phyloP scores from a whole-genome alignment of 2,329 filamentous ascomycete species.

The Pestalotiopsis sp. region DNA sequence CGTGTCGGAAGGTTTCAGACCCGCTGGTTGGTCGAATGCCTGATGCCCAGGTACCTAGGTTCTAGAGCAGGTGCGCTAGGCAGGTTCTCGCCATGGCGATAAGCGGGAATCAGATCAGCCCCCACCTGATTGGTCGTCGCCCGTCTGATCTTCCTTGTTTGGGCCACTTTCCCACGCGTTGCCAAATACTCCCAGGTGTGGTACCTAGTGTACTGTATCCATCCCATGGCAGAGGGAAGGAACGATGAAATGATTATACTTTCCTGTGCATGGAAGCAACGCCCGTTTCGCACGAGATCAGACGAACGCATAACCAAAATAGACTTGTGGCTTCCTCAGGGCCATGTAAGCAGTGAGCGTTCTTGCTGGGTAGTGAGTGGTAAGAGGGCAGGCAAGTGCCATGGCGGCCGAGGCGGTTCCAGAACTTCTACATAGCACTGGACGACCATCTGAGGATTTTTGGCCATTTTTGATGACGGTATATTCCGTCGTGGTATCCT shows the following conservation, averaged over 20 bases:
- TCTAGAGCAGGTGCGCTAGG: background rate
- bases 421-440: too few relatives aligned
- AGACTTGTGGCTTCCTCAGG: background rate
- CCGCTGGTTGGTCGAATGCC: background rate
- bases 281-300: background rate
- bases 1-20: background rate
- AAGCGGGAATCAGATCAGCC: background rate
- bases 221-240: background rate
- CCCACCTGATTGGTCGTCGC: constrained; percentile 3
- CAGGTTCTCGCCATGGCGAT: background rate
- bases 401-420: background rate
- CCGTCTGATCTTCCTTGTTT: constrained; percentile 14
- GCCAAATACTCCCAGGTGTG: background rate
- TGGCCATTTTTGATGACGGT: too few relatives aligned
- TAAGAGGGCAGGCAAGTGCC: background rate
- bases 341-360: too few relatives aligned
- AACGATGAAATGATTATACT: background rate
- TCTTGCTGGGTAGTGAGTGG: background rate
- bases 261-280: background rate
- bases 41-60: background rate
- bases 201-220: background rate
- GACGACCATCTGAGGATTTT: too few relatives aligned
- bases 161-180: constrained; percentile 7
- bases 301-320: background rate
- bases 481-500: background rate